Evolutionary conservation across 2,329 filamentous ascomycete species (phyloP).

Genomic region (Davidsoniella virescens): DNA sequence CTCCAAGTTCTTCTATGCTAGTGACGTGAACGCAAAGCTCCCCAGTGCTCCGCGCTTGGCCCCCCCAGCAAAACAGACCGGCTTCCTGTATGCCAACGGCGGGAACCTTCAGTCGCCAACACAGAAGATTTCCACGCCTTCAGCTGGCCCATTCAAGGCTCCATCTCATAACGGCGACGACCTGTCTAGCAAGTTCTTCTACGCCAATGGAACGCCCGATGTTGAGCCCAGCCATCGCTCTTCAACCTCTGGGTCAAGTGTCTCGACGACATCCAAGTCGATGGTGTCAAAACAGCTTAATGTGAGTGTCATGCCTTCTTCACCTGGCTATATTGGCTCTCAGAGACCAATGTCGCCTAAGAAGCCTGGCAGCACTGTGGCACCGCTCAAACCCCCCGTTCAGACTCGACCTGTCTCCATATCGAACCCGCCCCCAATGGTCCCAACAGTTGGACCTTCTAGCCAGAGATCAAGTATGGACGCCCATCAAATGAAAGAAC

Average conservation of each 20-base stretch:
- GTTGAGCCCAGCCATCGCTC: constrained; percentile 24
- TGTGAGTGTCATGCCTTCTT: constrained; percentile 15
- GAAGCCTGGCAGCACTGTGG: constrained; percentile 4
- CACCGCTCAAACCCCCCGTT: constrained; percentile 4
- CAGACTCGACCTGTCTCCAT: constrained; percentile 10
- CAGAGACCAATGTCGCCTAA: constrained; percentile 11
- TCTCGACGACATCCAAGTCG: constrained; percentile 28
- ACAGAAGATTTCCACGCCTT: constrained; percentile 18
- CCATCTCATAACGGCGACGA: constrained; percentile 11
- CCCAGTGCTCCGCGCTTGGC: constrained; percentile 24
- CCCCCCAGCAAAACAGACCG: constrained; percentile 24
- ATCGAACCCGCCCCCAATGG: constrained; percentile 10
- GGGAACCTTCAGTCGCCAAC: constrained; percentile 22
- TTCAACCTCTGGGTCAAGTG: constrained; percentile 27
- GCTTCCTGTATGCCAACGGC: constrained; percentile 43
- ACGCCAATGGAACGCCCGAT: constrained; percentile 50
- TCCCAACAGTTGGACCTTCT: constrained; percentile 1
- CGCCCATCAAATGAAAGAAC: constrained; percentile 4
- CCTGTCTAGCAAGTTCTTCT: constrained; percentile 49
- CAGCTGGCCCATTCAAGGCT: constrained; percentile 6
- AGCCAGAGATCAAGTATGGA: constrained; percentile 8
- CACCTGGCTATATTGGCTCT: constrained; percentile 4
- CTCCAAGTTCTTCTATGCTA: constrained; percentile 84
- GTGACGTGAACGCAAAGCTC: constrained; percentile 44
- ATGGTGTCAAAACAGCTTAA: constrained; percentile 23